These are phyloP conservation scores for Tetradesmus obliquus DNA, from an alignment of 139 green algal genomes.

Conservation along the genomic window DNA sequence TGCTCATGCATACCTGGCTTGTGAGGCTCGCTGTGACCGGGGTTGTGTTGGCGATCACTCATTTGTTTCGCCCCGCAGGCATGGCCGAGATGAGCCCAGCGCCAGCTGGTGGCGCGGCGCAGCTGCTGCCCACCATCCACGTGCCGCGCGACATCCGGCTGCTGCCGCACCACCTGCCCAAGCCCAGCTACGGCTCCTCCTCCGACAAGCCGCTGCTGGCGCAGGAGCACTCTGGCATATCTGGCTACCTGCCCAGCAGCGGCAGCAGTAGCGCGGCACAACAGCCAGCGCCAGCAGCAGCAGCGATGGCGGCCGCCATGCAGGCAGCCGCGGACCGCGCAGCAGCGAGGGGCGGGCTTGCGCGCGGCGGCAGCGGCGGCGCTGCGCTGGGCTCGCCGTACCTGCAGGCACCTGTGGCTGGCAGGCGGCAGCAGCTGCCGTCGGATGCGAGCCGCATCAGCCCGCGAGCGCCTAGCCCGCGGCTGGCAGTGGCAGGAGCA, in stretches of 20 bases:
- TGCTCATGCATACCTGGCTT: neutral
- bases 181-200: constrained; percentile 36
- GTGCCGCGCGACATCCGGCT: constrained; percentile 44
- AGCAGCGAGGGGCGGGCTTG: neutral
- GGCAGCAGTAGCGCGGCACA: constrained; percentile 1
- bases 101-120: neutral
- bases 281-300: neutral
- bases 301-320: neutral
- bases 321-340: neutral
- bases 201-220: neutral
- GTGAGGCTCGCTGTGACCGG: neutral
- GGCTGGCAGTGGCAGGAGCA: constrained; percentile 16
- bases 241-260: neutral
- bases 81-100: neutral
- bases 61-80: neutral
- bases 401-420: neutral
- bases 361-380: neutral
- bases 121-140: constrained; percentile 38
- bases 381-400: neutral
- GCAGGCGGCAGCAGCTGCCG: neutral
- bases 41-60: neutral
- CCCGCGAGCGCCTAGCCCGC: neutral
- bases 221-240: too few relatives aligned
- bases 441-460: neutral
- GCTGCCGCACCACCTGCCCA: constrained; percentile 42